phyloP scores from a whole-genome alignment of 2,329 filamentous ascomycete genomes.

The Elsinoe ampelina region DNA sequence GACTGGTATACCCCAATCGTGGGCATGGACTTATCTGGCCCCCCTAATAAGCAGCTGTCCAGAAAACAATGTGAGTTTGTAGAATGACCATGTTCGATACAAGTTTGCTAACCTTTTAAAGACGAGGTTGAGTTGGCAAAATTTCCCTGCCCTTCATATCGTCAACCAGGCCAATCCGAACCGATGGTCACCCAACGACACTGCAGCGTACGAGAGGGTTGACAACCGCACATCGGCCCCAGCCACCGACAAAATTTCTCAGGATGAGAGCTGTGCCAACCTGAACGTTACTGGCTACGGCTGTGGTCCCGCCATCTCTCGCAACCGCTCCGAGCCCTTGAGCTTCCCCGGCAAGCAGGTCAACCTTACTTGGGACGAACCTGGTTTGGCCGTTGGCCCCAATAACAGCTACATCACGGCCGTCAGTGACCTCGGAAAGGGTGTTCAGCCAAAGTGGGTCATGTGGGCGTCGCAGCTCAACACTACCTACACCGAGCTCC shows the following conservation, averaged over 20 bases:
- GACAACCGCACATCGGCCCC: conserved; percentile 51
- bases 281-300: conserved; percentile 44
- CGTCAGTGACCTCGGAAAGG: conserved; percentile 38
- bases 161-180: conserved; percentile 69
- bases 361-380: conserved; percentile 61
- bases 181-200: conserved; percentile 53
- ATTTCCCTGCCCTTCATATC: conserved; percentile 64
- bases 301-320: conserved; percentile 56
- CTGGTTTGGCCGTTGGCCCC: conserved; percentile 60
- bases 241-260: conserved; percentile 37
- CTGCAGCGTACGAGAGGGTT: conserved; percentile 54
- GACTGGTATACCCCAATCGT: conserved; percentile 69
- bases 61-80: conserved; percentile 41
- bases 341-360: conserved; percentile 66
- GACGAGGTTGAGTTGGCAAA: conserved; percentile 72
- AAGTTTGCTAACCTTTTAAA: background rate
- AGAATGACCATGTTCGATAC: no score
- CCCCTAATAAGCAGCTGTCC: conserved; percentile 75
- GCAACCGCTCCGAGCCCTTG: conserved; percentile 61
- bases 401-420: conserved; percentile 73
- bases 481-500: conserved; percentile 45
- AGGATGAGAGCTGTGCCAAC: conserved; percentile 48
- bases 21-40: conserved; percentile 73
- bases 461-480: conserved; percentile 68
- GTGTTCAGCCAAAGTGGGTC: conserved; percentile 50